These are phyloP conservation scores for Phytophthora cactorum DNA, from an alignment of 352 stramenopile species.

Conservation along the genomic window DNA sequence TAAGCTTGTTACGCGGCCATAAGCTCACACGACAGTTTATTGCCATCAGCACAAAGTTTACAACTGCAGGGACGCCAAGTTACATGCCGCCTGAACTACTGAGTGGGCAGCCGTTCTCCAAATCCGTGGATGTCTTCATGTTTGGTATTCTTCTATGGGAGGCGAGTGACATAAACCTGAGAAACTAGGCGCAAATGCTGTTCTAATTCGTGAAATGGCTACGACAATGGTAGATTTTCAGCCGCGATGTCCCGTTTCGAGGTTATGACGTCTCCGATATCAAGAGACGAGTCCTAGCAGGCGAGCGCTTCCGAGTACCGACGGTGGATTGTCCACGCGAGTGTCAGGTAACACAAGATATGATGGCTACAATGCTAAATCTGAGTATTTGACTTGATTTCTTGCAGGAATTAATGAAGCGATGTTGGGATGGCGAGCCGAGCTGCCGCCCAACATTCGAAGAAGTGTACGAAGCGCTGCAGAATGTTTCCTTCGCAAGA, in stretches of 20 bases:
- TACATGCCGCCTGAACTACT: conserved; percentile 93
- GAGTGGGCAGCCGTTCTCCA: conserved; percentile 82
- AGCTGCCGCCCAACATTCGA: conserved; percentile 61
- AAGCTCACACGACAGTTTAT: too few relatives aligned
- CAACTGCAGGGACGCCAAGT: conserved; percentile 86
- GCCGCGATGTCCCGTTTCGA: conserved; percentile 78
- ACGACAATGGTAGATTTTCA: conserved; percentile 64
- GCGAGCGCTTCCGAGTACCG: conserved; percentile 78
- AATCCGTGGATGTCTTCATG: conserved; percentile 93
- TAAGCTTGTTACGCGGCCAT: neutral
- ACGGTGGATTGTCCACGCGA: conserved; percentile 69
- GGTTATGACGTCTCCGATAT: conserved; percentile 81
- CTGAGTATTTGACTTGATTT: conserved; percentile 1
- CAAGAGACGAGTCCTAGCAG: conserved; percentile 65
- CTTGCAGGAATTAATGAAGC: conserved; percentile 63
- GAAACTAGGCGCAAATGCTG: neutral
- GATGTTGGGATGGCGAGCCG: conserved; percentile 71
- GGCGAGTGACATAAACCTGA: conserved; percentile 19
- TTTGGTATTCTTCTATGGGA: conserved; percentile 94
- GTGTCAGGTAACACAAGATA: conserved; percentile 47
- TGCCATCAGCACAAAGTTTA: conserved; percentile 68
- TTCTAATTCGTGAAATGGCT: neutral
- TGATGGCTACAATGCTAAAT: neutral
- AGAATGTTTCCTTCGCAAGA: conserved; percentile 36
- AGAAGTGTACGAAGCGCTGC: conserved; percentile 57